phyloP scores from a whole-genome alignment of 768 basidiomycete genomes.

The Auriculariales sp. region DNA sequence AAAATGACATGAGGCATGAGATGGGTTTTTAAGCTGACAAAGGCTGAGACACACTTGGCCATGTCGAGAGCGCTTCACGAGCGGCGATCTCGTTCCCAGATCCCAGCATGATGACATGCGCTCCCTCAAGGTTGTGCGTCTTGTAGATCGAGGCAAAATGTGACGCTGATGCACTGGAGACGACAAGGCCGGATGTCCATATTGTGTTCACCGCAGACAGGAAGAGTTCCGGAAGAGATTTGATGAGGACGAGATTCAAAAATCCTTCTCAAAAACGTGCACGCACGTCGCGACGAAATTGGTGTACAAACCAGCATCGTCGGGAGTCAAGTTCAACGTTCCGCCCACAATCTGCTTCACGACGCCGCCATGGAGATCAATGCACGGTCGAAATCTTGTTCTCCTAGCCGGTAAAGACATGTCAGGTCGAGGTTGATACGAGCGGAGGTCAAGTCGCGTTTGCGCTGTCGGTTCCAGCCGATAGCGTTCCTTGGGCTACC shows the following conservation, averaged over 20 bases:
- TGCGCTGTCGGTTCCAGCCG: too few relatives aligned
- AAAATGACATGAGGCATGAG: constrained; percentile 6
- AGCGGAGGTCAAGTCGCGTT: too few relatives aligned
- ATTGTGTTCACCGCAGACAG: constrained; percentile 6
- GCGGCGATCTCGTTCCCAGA: constrained; percentile 85
- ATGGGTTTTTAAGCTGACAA: not conserved
- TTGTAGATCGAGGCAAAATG: constrained; percentile 74
- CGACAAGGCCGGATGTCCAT: constrained; percentile 3
- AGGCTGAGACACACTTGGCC: constrained; percentile 53
- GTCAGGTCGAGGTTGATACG: too few relatives aligned
- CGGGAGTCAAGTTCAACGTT: constrained; percentile 61
- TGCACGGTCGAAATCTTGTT: constrained; percentile 68
- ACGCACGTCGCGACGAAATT: constrained; percentile 85
- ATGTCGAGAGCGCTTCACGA: constrained; percentile 60
- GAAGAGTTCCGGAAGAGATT: not conserved
- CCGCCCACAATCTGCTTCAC: constrained; percentile 99
- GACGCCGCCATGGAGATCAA: constrained; percentile 88
- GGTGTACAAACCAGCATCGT: constrained; percentile 50
- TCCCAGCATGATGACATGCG: constrained; percentile 94
- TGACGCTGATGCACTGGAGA: constrained; percentile 52
- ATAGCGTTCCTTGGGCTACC: too few relatives aligned
- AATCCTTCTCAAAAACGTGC: not conserved
- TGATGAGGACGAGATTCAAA: not conserved
- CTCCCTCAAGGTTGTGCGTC: constrained; percentile 54
- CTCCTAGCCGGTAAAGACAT: too few relatives aligned